phyloP scores from a whole-genome alignment of 495 filamentous ascomycete genomes.

The Neurospora africana region DNA sequence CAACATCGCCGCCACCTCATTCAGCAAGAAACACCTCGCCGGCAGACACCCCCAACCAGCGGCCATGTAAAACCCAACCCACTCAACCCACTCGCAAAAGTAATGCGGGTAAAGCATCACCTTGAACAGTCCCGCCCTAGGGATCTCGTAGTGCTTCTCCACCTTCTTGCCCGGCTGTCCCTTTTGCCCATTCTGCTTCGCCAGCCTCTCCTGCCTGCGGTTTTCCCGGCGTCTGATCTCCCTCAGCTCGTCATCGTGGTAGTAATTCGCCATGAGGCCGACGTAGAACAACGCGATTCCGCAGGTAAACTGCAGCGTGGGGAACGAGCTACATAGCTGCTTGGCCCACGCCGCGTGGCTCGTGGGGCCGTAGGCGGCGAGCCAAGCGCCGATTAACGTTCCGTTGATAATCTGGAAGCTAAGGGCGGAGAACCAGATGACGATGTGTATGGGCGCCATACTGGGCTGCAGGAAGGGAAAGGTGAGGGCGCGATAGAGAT shows the following conservation, averaged over 20 bases:
- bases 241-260: slow-evolving; percentile 67
- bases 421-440: slow-evolving; percentile 50
- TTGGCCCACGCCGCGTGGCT: slow-evolving; percentile 47
- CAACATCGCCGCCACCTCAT: slow-evolving; percentile 82
- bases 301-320: slow-evolving; percentile 30
- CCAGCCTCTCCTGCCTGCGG: slow-evolving; percentile 29
- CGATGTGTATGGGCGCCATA: slow-evolving; percentile 76
- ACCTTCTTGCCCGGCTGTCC: slow-evolving; percentile 28
- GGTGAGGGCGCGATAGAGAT: slow-evolving; percentile 76
- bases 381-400: slow-evolving; percentile 64
- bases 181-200: slow-evolving; percentile 30
- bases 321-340: slow-evolving; percentile 22
- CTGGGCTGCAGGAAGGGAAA: slow-evolving; percentile 72
- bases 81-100: slow-evolving; percentile 91
- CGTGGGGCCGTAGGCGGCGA: slow-evolving; percentile 64
- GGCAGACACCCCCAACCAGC: slow-evolving; percentile 54
- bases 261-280: slow-evolving; percentile 73
- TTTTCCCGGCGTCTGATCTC: slow-evolving; percentile 58
- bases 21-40: slow-evolving; percentile 69
- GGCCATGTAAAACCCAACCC: slow-evolving; percentile 76
- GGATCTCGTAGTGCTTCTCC: slow-evolving; percentile 85
- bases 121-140: slow-evolving; percentile 69
- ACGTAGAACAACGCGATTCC: slow-evolving; percentile 42
- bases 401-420: slow-evolving; percentile 75
- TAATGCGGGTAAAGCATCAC: slow-evolving; percentile 88